Base-by-base conservation (phyloP, 352 stramenopile species). In the Phytopythium aichiense region DNA sequence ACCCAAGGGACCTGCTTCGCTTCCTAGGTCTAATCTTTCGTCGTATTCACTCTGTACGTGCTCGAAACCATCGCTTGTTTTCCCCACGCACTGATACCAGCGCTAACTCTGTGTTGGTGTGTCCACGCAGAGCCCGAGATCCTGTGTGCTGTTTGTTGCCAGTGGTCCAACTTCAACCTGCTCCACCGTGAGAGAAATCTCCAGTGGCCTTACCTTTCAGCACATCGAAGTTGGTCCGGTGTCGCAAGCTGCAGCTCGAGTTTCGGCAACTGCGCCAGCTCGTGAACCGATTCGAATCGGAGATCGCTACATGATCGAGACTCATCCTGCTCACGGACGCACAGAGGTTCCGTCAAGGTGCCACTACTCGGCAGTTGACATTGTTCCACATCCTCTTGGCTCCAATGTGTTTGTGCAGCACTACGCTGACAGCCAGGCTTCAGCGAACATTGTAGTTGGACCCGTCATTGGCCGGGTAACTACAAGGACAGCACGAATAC, bases 381-480 rank as follows among this genome's bases (percentile, higher is more conserved):
- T 89, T 31, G 71, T 87, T 11, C 67, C 84, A 7, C 84, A 92
- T 25, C 43, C 64, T 11, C 50, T 57, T 15, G 74, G 73, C 0
- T 61, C 79, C 33, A 66, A 66, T 15, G 76, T 62, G 54, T 54
- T 56, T 4, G 53, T 76, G 12, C 67, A 68, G 25, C 75, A 87
- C 28, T 80, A 85, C 51, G 46, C 71, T 1, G 61, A 77, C 40
- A 58, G 71, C 30, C 64, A 71, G 16, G 61, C 69, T 1, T 67
- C 79, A 13, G 74, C 84, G 8, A 71, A 64, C 2, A 46, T 92
- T 2, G 33, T 90, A 28, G 30, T 91, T 9, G 84, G 84, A 4
- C 84, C 84, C 12, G 64, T 92, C n/a, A 60, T 92, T 30, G 81
- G 84, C 28, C 70, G 74, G 18, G 71, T 91, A 16, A 86, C 78